These are phyloP conservation scores for sunflower (Helianthus annuus) DNA, from an alignment of 129 eudicot genomes.

Conservation along the genomic window HanXRQr2.0-SUNRISE NC_035435.2:131523872-131524371, in stretches of 20 bases:
- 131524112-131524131: neutral
- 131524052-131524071: constrained; percentile 95
- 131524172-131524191: constrained; percentile 91
- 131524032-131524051: constrained; percentile 97
- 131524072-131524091: constrained; percentile 97
- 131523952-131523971: neutral
- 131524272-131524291: constrained; percentile 88
- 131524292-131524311: constrained; percentile 23
- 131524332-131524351: neutral
- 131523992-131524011: neutral
- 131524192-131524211: constrained; percentile 98
- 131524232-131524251: constrained; percentile 98
- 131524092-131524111: constrained; percentile 5
- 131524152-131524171: constrained; percentile 66
- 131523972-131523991: constrained; percentile 3
- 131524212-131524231: constrained; percentile 96
- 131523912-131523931: constrained; percentile 72
- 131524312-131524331: neutral
- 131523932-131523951: constrained; percentile 14
- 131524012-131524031: constrained; percentile 93
- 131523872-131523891: constrained; percentile 90
- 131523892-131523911: constrained; percentile 99
- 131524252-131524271: constrained; percentile 98
- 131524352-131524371: constrained; percentile 16
- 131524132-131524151: constrained; percentile 15